A percentile compares a stretch with the other conserved stretches of the same genome.
Conservation (phyloP, 2,329 filamentous ascomycete species). For the Neurospora sp. region DNA sequence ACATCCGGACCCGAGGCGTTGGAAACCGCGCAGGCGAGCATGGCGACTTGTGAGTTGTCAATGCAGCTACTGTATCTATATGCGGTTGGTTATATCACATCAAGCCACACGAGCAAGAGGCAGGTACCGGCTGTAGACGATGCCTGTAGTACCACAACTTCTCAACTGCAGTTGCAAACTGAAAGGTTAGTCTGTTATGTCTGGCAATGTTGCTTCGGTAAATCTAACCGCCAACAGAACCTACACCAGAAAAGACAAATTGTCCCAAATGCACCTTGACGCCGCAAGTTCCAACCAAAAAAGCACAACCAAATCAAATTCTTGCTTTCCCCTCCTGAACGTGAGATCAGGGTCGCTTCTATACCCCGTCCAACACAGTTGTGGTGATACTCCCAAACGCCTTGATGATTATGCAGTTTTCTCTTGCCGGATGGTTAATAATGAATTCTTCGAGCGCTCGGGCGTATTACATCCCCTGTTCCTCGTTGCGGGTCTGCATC, state of each 20-base stretch:
- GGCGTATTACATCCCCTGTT: not conserved
- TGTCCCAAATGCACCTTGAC: not conserved
- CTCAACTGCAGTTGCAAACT: not conserved
- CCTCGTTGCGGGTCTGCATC: conserved; percentile 16
- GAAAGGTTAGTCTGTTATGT: not conserved
- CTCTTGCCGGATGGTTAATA: not conserved
- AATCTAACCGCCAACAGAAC: not conserved
- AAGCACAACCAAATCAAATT: not conserved
- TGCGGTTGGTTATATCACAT: not conserved
- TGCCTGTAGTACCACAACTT: not conserved
- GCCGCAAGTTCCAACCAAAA: not conserved
- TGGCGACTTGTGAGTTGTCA: not conserved
- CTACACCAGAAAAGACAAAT: not conserved
- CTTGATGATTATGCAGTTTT: not conserved
- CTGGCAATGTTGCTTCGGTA: not conserved
- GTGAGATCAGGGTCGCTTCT: not conserved
- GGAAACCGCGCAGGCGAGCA: not conserved
- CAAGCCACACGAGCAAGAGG: not conserved
- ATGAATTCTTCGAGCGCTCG: not conserved
- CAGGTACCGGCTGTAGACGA: not conserved
- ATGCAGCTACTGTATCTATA: not conserved
- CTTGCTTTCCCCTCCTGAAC: not conserved
- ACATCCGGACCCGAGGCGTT: not conserved
- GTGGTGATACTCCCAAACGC: not conserved
- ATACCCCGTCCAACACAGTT: not conserved